These are phyloP conservation scores for Cyclotella cryptica DNA, from an alignment of 108 stramenopile genomes.

Conservation along the genomic window DNA sequence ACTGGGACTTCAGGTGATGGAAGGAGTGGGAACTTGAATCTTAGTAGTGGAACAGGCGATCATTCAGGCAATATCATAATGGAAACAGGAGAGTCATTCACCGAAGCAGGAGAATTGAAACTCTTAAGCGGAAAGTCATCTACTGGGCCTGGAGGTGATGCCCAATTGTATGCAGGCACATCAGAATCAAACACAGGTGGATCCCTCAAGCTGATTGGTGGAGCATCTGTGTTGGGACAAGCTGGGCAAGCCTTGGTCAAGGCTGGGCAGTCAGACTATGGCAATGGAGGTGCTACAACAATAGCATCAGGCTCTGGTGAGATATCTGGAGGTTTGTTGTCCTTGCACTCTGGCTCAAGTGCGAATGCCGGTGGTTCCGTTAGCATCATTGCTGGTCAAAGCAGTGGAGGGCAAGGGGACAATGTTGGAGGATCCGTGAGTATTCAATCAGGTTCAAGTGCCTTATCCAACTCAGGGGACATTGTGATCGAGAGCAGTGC, in stretches of 20 bases:
- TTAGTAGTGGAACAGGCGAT: conserved; percentile 20
- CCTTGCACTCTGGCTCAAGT: conserved; percentile 32
- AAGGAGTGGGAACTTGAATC: conserved; percentile 19
- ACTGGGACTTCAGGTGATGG: conserved; percentile 21
- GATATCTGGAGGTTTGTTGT: conserved; percentile 31
- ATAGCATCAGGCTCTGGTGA: conserved; percentile 29
- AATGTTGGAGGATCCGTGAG: conserved; percentile 15
- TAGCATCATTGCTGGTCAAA: conserved; percentile 16
- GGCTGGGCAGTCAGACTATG: conserved; percentile 15
- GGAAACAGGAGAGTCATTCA: conserved; percentile 10
- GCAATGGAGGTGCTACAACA: conserved; percentile 6
- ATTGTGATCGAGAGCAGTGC: conserved; percentile 21
- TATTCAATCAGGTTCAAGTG: conserved; percentile 37
- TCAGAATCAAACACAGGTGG: background rate
- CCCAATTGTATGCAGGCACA: conserved; percentile 12
- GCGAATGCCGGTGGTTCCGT: conserved; percentile 23
- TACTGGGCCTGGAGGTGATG: background rate
- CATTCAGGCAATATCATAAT: conserved; percentile 28
- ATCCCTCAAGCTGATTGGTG: background rate
- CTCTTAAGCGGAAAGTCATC: background rate
- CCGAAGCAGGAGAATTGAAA: conserved; percentile 16
- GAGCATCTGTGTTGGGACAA: conserved; percentile 3
- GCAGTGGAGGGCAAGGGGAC: background rate
- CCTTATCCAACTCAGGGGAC: conserved; percentile 1
- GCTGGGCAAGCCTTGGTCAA: conserved; percentile 10